These are phyloP conservation scores for Trametes cingulata DNA, from an alignment of 768 basidiomycete species.

Conservation along the genomic window DNA sequence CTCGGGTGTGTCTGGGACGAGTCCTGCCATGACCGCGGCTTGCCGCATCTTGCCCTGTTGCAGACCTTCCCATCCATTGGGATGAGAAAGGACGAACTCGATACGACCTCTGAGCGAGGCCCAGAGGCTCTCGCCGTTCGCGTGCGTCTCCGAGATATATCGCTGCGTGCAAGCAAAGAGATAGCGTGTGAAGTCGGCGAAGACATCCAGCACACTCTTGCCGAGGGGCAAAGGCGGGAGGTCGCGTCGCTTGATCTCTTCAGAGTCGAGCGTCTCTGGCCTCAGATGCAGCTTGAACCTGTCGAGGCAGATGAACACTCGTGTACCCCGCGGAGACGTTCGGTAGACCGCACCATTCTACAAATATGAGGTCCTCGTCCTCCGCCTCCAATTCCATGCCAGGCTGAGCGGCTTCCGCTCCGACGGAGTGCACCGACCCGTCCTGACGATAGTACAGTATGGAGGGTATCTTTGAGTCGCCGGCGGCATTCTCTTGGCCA, in stretches of 20 bases:
- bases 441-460: conserved; percentile 47
- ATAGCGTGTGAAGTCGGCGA: conserved; percentile 51
- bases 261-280: conserved; percentile 16
- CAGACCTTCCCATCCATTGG: conserved; percentile 65
- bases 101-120: conserved; percentile 41
- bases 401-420: conserved; percentile 46
- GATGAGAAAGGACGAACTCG: conserved; percentile 59
- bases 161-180: conserved; percentile 44
- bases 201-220: conserved; percentile 40
- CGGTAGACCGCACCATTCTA: conserved; percentile 15
- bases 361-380: conserved; percentile 35
- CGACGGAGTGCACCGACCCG: conserved; percentile 42
- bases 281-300: conserved; percentile 27
- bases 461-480: conserved; percentile 51
- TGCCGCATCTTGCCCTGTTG: conserved; percentile 59
- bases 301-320: background rate
- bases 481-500: conserved; percentile 40
- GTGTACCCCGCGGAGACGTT: background rate
- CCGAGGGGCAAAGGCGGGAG: conserved; percentile 8
- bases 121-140: conserved; percentile 48
- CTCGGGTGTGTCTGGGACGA: conserved; percentile 44
- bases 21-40: conserved; percentile 53
- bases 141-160: conserved; percentile 51
- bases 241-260: conserved; percentile 3
- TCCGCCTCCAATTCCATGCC: conserved; percentile 41